Base-by-base conservation (phyloP, 1,284 basidiomycete species). In the Ganoderma multipileum region DNA sequence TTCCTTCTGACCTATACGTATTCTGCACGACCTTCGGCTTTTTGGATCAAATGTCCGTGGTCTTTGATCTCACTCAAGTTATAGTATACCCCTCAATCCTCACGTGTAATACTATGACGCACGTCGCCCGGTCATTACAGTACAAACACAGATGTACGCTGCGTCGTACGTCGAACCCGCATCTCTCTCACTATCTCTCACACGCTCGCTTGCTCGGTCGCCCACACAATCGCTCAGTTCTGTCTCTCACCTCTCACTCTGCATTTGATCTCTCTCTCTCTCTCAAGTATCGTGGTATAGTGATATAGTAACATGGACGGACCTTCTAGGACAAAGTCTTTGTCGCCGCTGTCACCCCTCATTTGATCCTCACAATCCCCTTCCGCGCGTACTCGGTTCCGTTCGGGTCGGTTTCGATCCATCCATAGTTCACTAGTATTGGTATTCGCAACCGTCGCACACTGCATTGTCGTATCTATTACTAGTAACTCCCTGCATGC, bases 41-140 rank as follows among this genome's bases (percentile, higher is more conserved):
- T 73, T 78, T 77, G 78, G 76, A 78, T 78, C 77, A 76, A 74
- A 74, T 73, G 75, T 77, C 75, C 73, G 71, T 71, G 75, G 73
- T 75, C 69, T 71, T 72, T 68, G 74, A 77, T 77, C 77, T 76
- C 77, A 78, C 76, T 74, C 76, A 76, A 78, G 73, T 76, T 77
- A 78, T 76, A 76, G 75, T 80, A 80, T 79, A 79, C 79, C 79
- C 79, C 76, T 73, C 79, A 79, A 79, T 77, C 74, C 72, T 72
- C 76, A 77, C 73, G 72, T 80, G 79, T 80, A 80, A 80, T 79
- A 76, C 77, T 80, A 80, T 80, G 77, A 78, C 77, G 76, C 77
- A 79, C 75, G 74, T 74, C 71, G 73, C 71, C 72, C 76, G 74
- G 76, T 77, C 72, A 71, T 76, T 77, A 73, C 72, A 70, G 73